phyloP scores from a whole-genome alignment of 306 rosid species.

The Gastrolobium bilobum region DNA sequence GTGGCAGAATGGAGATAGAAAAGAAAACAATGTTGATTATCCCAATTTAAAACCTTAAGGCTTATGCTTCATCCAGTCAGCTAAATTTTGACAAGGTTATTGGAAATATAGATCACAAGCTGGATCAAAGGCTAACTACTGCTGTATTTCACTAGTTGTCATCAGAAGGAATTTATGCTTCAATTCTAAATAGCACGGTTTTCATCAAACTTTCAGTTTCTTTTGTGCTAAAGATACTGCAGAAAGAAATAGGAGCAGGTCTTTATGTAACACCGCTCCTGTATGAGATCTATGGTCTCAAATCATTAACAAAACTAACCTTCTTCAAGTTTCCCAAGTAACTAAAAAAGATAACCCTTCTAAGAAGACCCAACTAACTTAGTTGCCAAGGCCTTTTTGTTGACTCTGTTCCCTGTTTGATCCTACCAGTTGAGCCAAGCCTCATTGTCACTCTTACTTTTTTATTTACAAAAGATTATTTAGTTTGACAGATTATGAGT shows the following conservation, averaged over 20 bases:
- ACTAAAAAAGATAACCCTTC: too few relatives aligned
- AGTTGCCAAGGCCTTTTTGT: not conserved
- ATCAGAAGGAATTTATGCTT: not conserved
- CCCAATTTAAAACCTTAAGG: not conserved
- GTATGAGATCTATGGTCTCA: not conserved
- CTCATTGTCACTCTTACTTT: not conserved
- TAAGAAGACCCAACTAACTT: not conserved
- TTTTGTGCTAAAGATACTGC: not conserved
- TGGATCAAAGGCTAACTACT: not conserved
- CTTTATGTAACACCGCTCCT: not conserved
- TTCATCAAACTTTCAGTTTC: not conserved
- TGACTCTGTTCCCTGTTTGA: not conserved
- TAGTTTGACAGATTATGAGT: slow-evolving; percentile 8
- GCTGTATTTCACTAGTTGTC: not conserved
- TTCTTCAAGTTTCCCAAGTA: too few relatives aligned
- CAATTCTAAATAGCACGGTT: slow-evolving; percentile 8
- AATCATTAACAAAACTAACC: not conserved
- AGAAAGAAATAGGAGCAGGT: not conserved
- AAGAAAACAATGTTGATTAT: not conserved
- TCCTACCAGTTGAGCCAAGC: not conserved
- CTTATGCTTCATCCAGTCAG: not conserved
- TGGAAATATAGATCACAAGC: slow-evolving; percentile 4
- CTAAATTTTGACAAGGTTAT: slow-evolving; percentile 1
- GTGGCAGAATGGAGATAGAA: not conserved
- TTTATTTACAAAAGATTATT: not conserved